phyloP scores from a whole-genome alignment of 2,329 filamentous ascomycete genomes.

The Reticulascus tulasneorum region DNA sequence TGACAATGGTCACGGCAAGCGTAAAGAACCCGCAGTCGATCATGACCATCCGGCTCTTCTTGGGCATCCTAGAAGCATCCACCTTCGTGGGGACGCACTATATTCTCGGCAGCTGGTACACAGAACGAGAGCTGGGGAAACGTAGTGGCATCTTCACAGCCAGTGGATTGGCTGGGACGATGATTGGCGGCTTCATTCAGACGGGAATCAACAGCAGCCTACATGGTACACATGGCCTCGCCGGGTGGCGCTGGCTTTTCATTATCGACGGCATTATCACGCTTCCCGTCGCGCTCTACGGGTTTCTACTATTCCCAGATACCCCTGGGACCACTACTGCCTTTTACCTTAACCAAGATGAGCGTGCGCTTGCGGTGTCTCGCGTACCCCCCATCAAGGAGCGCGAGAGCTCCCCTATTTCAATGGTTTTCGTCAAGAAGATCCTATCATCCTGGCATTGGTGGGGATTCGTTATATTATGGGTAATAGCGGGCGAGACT shows the following conservation, averaged over 20 bases:
- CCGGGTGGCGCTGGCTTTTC: conserved; percentile 24
- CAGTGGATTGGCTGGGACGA: conserved; percentile 55
- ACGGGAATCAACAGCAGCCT: conserved; percentile 43
- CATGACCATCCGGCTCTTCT: conserved; percentile 43
- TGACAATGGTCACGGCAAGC: conserved; percentile 59
- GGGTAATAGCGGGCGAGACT: conserved; percentile 67
- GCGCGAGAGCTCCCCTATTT: conserved; percentile 40
- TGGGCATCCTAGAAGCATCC: conserved; percentile 33
- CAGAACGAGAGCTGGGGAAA: conserved; percentile 57
- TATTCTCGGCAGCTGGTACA: conserved; percentile 54
- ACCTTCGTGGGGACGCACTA: conserved; percentile 40
- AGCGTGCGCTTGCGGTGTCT: conserved; percentile 35
- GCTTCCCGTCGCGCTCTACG: conserved; percentile 47
- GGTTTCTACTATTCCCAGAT: conserved; percentile 46
- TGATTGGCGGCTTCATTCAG: conserved; percentile 60
- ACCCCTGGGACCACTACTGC: conserved; percentile 36
- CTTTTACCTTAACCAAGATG: conserved; percentile 28
- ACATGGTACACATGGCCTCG: conserved; percentile 34
- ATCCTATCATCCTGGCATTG: conserved; percentile 59
- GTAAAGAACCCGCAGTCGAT: conserved; percentile 48
- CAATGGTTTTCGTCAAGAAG: conserved; percentile 45
- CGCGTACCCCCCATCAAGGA: conserved; percentile 35
- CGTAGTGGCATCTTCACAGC: conserved; percentile 60
- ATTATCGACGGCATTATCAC: conserved; percentile 47
- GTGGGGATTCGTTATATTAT: conserved; percentile 63